These are phyloP conservation scores for Cardamine resedifolia DNA, from an alignment of 345 rosid species.

Conservation along the genomic window DNA sequence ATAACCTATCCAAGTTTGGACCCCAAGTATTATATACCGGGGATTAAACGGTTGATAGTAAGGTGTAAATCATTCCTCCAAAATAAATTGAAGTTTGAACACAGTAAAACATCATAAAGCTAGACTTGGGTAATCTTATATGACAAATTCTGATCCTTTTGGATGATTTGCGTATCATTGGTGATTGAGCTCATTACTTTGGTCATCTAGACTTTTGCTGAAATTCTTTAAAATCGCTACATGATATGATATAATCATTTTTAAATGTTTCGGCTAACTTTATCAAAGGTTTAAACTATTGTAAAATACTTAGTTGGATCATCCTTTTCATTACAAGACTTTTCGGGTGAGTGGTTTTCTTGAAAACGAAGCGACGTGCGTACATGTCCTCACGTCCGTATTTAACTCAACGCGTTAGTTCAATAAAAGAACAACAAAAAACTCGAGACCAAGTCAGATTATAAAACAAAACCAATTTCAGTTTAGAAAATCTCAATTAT, in stretches of 20 bases:
- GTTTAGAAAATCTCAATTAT: not conserved
- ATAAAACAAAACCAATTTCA: not conserved
- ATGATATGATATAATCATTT: not conserved
- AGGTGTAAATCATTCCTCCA: not conserved
- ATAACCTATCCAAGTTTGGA: not conserved
- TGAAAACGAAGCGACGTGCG: slow-evolving; percentile 35
- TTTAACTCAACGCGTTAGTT: slow-evolving; percentile 26
- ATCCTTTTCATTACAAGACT: slow-evolving; percentile 23
- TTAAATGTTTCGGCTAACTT: not conserved
- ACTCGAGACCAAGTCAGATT: not conserved
- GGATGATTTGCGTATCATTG: not conserved
- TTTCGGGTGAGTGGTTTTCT: slow-evolving; percentile 28
- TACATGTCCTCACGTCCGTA: slow-evolving; percentile 31
- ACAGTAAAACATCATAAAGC: not conserved
- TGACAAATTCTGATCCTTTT: not conserved
- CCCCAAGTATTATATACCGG: too few relatives aligned
- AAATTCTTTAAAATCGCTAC: not conserved
- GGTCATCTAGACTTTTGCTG: not conserved
- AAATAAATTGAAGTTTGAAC: not conserved
- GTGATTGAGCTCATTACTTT: not conserved
- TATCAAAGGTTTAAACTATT: not conserved
- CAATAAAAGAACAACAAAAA: not conserved
- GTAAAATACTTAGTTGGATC: slow-evolving; percentile 21
- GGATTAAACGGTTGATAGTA: too few relatives aligned
- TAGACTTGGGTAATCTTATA: not conserved